Conservation (phyloP, 805 yeast genomes). For the Yarrowia osloensis region DNA sequence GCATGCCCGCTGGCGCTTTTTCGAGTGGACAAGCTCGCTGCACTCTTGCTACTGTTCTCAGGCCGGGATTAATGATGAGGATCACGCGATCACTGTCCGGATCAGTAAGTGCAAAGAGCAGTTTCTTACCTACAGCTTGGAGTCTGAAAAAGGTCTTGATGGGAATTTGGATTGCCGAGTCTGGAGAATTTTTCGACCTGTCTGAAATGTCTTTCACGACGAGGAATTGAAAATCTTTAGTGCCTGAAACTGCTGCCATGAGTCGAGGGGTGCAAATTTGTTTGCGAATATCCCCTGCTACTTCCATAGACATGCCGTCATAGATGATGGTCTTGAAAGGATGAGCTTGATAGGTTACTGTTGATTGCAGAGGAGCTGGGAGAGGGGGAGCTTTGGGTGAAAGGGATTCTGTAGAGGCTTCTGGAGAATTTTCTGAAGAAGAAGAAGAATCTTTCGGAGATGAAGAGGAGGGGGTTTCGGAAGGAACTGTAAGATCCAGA, state of each 20-base stretch:
- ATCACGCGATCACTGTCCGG: no score
- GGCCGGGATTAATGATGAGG: background rate
- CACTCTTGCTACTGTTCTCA: background rate
- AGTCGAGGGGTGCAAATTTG: background rate
- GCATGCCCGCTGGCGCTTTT: background rate
- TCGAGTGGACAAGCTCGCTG: background rate
- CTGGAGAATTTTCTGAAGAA: no score
- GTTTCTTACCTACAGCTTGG: background rate
- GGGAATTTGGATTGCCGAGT: background rate
- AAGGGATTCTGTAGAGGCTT: no score
- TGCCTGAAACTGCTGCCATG: background rate
- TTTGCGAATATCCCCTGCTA: background rate
- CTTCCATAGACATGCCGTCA: background rate
- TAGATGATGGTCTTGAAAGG: background rate
- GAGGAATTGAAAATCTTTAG: no score
- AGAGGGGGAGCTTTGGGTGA: no score
- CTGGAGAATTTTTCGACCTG: no score
- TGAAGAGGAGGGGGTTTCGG: no score
- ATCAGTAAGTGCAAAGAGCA: background rate
- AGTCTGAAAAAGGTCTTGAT: background rate
- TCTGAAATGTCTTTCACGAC: no score
- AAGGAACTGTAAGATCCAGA: background rate
- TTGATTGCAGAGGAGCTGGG: no score
- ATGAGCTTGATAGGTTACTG: background rate
- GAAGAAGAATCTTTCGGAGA: background rate